phyloP scores from a whole-genome alignment of 176 grass and related monocot genomes.

The Oryza officinalis region DNA sequence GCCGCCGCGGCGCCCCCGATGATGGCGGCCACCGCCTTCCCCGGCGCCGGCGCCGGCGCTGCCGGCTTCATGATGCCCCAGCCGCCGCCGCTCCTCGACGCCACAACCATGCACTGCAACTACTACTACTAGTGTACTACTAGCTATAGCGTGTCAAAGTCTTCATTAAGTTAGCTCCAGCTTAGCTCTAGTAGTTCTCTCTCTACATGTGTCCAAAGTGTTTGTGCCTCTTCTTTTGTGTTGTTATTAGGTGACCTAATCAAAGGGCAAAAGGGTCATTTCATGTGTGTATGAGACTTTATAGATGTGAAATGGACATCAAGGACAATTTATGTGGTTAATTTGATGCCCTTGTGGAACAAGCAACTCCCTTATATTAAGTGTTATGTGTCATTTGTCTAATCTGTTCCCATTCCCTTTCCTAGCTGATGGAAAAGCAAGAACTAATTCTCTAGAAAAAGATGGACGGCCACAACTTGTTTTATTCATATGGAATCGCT shows the following conservation, averaged over 20 bases:
- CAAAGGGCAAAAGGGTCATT: slow-evolving; percentile 23
- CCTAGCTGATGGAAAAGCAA: slow-evolving; percentile 18
- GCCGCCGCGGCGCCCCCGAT: background rate
- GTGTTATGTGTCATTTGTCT: background rate
- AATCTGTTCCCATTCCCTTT: background rate
- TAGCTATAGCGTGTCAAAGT: background rate
- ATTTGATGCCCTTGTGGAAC: slow-evolving; percentile 20
- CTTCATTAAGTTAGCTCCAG: background rate
- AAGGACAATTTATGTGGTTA: slow-evolving; percentile 30
- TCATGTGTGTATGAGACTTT: slow-evolving; percentile 24
- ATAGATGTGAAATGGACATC: slow-evolving; percentile 30
- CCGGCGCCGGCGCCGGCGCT: background rate
- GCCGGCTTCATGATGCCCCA: background rate
- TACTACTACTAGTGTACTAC: background rate
- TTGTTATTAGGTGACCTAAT: slow-evolving; percentile 29
- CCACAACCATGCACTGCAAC: slow-evolving; percentile 22
- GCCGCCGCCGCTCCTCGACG: slow-evolving; percentile 14
- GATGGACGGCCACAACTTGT: slow-evolving; percentile 19
- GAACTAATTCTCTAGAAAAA: background rate
- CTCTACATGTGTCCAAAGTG: background rate
- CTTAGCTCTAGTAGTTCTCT: background rate
- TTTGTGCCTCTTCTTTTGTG: background rate
- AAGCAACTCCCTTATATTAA: background rate
- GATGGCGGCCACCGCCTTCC: background rate
- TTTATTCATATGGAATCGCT: slow-evolving; percentile 13